Base-by-base conservation (phyloP, 305 asterid genomes). In the Solanum aculeatissimum region DNA sequence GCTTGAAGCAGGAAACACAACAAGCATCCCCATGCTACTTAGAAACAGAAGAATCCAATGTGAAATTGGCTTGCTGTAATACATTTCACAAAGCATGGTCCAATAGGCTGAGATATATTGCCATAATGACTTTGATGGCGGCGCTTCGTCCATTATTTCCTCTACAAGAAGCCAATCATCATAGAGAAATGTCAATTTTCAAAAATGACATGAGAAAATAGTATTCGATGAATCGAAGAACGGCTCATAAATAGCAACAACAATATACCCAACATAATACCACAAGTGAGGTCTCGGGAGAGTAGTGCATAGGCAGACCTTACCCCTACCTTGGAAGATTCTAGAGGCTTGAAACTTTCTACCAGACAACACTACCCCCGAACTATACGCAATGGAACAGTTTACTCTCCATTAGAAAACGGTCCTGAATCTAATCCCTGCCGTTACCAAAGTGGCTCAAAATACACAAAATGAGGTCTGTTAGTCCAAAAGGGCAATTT, bases 1-100 rank as follows among this genome's bases (percentile, higher is more conserved):
- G 83, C 97, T 94, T 6, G 97, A 94, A 68, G 98, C 98, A 0
- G 99, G 99, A 89, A 93, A 93, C 0, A 97, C 95, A 0, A 91
- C 91, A 1, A 96, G 95, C 94, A 96, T 96, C 70, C 93, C 94
- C 13, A 53, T 85, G 53, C 93, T 88, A 89, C 97, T 92, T 88
- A 94, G 85, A 71, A 80, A 70, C 72, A 94, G 78, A 63, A 96
- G 97, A 89, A 91, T 86, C 99, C 99, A 96, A 85, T 94, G 97
- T 0, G 95, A 90, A 83, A 84, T 84, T 4, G 97, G 97, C 89
- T 93, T 92, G 92, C 90, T 92, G 82, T 84, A 78, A 77, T 89
- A 92, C 16, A 89, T 84, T 6, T 88, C 89, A 83, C 82, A 80
- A 51, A 88, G 92, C 86, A 60, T 85, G 45, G 85, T 45, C 80